Conservation (phyloP, 2,329 filamentous ascomycete genomes). For the Elsinoe perseae region DNA sequence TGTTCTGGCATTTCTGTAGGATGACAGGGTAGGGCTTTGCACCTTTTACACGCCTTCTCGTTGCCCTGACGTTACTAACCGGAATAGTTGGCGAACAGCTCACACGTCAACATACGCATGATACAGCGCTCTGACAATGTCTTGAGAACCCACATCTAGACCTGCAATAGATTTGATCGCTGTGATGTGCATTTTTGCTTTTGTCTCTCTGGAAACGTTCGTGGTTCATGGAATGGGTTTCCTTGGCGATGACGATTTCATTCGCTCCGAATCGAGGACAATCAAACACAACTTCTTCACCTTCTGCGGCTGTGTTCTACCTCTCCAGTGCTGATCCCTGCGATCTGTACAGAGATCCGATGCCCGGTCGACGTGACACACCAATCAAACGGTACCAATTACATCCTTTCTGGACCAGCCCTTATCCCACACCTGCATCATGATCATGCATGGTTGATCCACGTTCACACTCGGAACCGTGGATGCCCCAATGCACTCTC, state of each 20-base stretch:
- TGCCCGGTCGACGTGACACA: background rate
- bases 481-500: background rate
- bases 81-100: too few relatives aligned
- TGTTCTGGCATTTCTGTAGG: background rate
- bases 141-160: too few relatives aligned
- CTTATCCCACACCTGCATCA: background rate
- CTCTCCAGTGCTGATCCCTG: background rate
- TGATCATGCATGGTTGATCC: slow-evolving; percentile 1
- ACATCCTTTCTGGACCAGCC: slow-evolving; percentile 1
- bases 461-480: background rate
- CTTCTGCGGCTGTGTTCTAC: slow-evolving; percentile 6
- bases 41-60: too few relatives aligned
- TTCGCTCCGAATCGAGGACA: background rate
- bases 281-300: background rate
- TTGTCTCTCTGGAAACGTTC: background rate
- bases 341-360: slow-evolving; percentile 5
- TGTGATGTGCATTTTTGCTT: background rate
- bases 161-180: background rate
- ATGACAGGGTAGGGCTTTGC: background rate
- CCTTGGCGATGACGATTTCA: slow-evolving; percentile 12
- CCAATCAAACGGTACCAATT: slow-evolving; percentile 3
- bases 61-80: too few relatives aligned
- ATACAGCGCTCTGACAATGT: too few relatives aligned
- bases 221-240: background rate
- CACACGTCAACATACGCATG: too few relatives aligned